Percentiles rank a stretch among this genome's conserved stretches.
Conservation (phyloP, 805 yeast species). For the Metschnikowia gelsemii region DNA sequence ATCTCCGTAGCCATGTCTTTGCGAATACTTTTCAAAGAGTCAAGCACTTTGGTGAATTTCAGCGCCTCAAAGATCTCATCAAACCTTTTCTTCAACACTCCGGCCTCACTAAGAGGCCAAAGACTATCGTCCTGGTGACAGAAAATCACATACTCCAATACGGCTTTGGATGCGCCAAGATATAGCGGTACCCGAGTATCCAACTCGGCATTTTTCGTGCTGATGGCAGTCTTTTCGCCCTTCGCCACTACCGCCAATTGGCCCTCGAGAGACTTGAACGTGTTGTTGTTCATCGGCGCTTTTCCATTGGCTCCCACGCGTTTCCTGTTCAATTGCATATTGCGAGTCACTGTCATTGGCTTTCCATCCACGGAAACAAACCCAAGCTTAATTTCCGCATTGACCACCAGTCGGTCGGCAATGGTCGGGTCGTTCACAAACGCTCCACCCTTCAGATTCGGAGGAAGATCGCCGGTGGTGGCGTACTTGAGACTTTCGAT, state of each 20-base stretch:
- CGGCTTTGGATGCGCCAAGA: slow-evolving; percentile 84
- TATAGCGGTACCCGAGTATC: slow-evolving; percentile 78
- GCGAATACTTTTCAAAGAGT: slow-evolving; percentile 67
- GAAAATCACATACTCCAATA: slow-evolving; percentile 88
- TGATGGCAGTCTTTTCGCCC: slow-evolving; percentile 71
- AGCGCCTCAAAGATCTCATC: slow-evolving; percentile 97
- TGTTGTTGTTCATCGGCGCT: slow-evolving; percentile 36
- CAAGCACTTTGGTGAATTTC: slow-evolving; percentile 87
- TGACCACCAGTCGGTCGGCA: slow-evolving; percentile 70
- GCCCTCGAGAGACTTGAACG: slow-evolving; percentile 90
- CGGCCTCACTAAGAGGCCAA: slow-evolving; percentile 96
- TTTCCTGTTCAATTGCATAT: slow-evolving; percentile 71
- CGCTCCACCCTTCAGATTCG: slow-evolving; percentile 94
- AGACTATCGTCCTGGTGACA: slow-evolving; percentile 96
- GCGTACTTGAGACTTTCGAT: slow-evolving; percentile 93
- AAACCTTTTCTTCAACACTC: slow-evolving; percentile 82
- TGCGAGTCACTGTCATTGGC: slow-evolving; percentile 82
- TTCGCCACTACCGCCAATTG: slow-evolving; percentile 66
- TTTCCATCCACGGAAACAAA: slow-evolving; percentile 70
- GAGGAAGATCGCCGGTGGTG: slow-evolving; percentile 95
- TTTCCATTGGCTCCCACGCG: slow-evolving; percentile 35
- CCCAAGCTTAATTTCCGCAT: slow-evolving; percentile 88
- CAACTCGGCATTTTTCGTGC: slow-evolving; percentile 80
- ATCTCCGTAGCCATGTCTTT: slow-evolving; percentile 78
- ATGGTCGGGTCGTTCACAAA: slow-evolving; percentile 90